Base-by-base conservation (phyloP, 495 filamentous ascomycete species). In the Aspergillus olivimuriae region DNA sequence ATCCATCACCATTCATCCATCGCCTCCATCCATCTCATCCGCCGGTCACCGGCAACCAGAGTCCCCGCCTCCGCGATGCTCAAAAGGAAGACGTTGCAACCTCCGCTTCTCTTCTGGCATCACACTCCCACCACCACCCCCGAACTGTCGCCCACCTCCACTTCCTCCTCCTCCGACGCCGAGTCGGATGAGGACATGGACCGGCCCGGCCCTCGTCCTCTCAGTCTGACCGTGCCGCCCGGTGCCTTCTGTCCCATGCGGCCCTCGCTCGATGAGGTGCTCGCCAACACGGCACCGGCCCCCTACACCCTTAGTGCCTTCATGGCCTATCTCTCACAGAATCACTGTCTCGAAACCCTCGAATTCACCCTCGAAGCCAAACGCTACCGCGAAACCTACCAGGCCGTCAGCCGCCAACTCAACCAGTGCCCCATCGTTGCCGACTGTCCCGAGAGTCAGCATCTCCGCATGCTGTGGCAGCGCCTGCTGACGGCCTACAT, bases 301-400 rank as follows among this genome's bases (percentile, higher is more conserved):
- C 94, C 94, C 52, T 97, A 90, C 73, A 96, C 90, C 2, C 76
- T 97, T 14, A 79, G 79, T 51, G 92, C 94, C 17, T 97, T 99
- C 66, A 97, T 87, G 78, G 92, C 91, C 39, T 99, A 92, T 58
- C 78, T 97, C 18, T 96, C 94, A 2, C 90, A 95, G 53, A 97
- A 97, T 51, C 94, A 97, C 64, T 99, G 94, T 56, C 67, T 97
- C 33, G 94, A 99, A 63, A 99, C 88, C 5, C 68, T 99, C 34
- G 94, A 99, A 57, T 99, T 99, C 68, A 95, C 92, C 33, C 78
- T 96, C 77, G 92, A 96, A 60, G 87, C 92, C 37, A 82, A 85
- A 39, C 82, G 89, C n/a, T 99, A 99, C 65, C 75, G 77, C 36
- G 77, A 87, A 42, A 80, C 84, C 43, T 89, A 90, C 57, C 58